Evolutionary conservation across 1,284 basidiomycete species (phyloP), one percentile per base, ranked within the genome.

Genomic region (Moesziomyces parantarcticus): DNA sequence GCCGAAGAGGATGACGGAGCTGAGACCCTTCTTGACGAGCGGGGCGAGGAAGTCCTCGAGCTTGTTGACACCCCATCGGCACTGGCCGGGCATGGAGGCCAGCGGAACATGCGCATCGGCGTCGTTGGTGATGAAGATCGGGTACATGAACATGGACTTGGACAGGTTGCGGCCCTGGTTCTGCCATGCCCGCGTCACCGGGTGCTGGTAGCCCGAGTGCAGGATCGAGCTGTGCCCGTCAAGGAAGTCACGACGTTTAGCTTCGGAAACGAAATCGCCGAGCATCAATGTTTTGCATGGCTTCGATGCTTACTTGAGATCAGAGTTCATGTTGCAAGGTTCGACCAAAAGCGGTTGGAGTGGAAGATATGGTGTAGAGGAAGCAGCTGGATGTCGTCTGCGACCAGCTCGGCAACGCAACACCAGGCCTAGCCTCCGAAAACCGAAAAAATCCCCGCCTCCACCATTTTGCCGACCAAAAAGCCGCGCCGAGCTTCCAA

Each of bases 1-100:
- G 64, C 97, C 97, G 82, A 99, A 99, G 36, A 99, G 87, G 75
- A 99, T 97, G 48, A 99, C 93, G 68, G 93, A 94, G 78, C 88
- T 86, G 53, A 99, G 87, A 16, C 97, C 97, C 83, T 97, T 97
- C 79, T 90, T 86, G 44, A 98, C 90, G 52, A 99, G 87, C 0
- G 95, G 95, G 0, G 87, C 89, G 3, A 99, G 84, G 86, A 99
- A 97, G 36, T 84, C 90, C 73, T 93, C 89, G n/a, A 99, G 88
- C 79, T 89, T 90, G 86, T 99, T 93, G 36, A 99, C 86, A 20
- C 97, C 96, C 96, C 97, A 99, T 59, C 84, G 77, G 29, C 67
- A 63, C 61, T 83, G 82, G 40, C 78, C 78, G 5, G 82, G 82
- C 81, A 83, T 81, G 25, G 68, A 54, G 3, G 66, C 61, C 1